phyloP scores from a whole-genome alignment of 2,329 filamentous ascomycete species.

The Ophiosphaerella korrae region DNA sequence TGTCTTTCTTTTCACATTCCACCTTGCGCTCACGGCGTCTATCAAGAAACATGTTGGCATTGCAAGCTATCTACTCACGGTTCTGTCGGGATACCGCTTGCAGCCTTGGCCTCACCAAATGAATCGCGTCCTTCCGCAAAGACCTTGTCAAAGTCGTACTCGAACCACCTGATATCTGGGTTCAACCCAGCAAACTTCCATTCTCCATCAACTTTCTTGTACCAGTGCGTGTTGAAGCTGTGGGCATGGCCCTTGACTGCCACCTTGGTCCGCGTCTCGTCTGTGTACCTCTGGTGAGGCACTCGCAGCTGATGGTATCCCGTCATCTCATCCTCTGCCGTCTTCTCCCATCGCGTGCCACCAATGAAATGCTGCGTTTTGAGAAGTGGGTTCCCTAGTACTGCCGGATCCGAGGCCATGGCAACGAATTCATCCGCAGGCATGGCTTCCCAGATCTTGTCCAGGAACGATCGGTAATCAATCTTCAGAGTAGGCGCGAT shows the following conservation, averaged over 20 bases:
- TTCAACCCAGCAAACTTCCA: slow-evolving; percentile 64
- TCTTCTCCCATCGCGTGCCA: slow-evolving; percentile 58
- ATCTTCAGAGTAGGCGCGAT: slow-evolving; percentile 68
- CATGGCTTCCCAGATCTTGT: slow-evolving; percentile 63
- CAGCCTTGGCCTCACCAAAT: slow-evolving; percentile 51
- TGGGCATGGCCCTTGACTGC: slow-evolving; percentile 62
- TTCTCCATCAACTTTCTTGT: slow-evolving; percentile 61
- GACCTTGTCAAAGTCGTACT: slow-evolving; percentile 62
- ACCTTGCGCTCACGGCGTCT: too few relatives aligned
- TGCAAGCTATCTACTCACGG: neutral
- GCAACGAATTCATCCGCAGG: slow-evolving; percentile 59
- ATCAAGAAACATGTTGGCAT: too few relatives aligned
- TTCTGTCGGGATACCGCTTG: slow-evolving; percentile 43
- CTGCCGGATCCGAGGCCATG: slow-evolving; percentile 58
- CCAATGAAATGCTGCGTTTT: slow-evolving; percentile 65
- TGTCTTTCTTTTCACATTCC: too few relatives aligned
- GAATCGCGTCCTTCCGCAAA: slow-evolving; percentile 56
- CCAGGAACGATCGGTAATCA: slow-evolving; percentile 68
- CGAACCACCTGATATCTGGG: slow-evolving; percentile 61
- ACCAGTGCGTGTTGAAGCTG: slow-evolving; percentile 60
- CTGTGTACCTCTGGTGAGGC: slow-evolving; percentile 62
- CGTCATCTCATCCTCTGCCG: slow-evolving; percentile 54
- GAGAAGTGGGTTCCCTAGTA: slow-evolving; percentile 60
- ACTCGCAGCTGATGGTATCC: slow-evolving; percentile 64
- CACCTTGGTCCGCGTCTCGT: slow-evolving; percentile 54